Evolutionary conservation across 352 stramenopile genomes (phyloP).

Genomic region (Pythium folliculosum): DNA sequence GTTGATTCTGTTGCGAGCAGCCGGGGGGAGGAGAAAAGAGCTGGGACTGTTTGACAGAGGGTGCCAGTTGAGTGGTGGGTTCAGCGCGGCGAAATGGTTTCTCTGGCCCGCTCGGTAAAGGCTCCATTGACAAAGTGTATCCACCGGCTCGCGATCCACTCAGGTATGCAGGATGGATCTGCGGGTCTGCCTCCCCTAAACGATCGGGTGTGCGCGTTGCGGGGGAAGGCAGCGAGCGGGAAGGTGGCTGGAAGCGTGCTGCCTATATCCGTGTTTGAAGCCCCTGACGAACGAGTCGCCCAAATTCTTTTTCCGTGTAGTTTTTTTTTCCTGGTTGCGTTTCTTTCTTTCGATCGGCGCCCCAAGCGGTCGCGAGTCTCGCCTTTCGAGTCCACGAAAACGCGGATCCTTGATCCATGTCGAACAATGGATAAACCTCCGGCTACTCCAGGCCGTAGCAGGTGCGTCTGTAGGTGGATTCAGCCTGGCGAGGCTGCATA

Average conservation of each 20-base stretch:
- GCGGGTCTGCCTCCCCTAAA: too few relatives aligned
- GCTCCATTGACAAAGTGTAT: not conserved
- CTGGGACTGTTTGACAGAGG: not conserved
- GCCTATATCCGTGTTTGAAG: not conserved
- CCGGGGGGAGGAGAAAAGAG: not conserved
- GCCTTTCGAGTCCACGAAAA: not conserved
- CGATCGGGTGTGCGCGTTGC: too few relatives aligned
- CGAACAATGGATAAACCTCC: too few relatives aligned
- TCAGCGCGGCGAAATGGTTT: slow-evolving; percentile 1
- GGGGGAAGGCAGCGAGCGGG: too few relatives aligned
- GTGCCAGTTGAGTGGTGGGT: not conserved
- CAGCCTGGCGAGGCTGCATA: too few relatives aligned
- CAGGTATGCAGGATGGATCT: too few relatives aligned
- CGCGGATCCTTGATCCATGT: too few relatives aligned
- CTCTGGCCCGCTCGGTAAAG: not conserved
- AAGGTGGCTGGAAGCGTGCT: not conserved
- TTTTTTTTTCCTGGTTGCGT: not conserved
- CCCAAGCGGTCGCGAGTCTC: too few relatives aligned
- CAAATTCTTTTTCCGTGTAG: not conserved
- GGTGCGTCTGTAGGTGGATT: too few relatives aligned
- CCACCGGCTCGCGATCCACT: not conserved
- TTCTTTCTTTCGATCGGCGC: too few relatives aligned
- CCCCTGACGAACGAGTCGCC: not conserved
- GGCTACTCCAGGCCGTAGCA: too few relatives aligned
- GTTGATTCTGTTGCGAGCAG: not conserved